phyloP scores from a whole-genome alignment of 2,329 filamentous ascomycete genomes.

The Lasiodiplodia sp. region DNA sequence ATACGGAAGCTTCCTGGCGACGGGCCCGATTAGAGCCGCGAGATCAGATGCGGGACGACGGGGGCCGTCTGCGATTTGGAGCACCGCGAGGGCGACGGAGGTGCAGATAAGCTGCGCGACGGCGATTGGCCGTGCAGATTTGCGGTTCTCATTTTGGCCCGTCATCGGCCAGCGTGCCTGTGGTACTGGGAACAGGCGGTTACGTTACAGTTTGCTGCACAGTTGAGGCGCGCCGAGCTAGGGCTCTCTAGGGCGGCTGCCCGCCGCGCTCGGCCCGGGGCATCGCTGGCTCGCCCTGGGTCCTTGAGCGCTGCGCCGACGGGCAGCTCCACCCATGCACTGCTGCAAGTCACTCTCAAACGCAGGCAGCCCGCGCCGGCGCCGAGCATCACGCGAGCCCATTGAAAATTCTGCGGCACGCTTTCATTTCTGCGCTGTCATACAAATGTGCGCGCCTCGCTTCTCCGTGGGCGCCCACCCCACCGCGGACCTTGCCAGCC shows the following conservation, averaged over 20 bases:
- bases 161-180: conserved; percentile 27
- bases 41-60: conserved; percentile 30
- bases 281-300: neutral
- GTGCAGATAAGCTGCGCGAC: conserved; percentile 19
- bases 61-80: conserved; percentile 17
- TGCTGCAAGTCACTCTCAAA: conserved; percentile 6
- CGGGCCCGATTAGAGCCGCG: conserved; percentile 28
- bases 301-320: conserved; percentile 4
- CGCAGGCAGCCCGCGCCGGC: conserved; percentile 9
- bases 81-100: conserved; percentile 16
- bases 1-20: conserved; percentile 12
- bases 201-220: conserved; percentile 30
- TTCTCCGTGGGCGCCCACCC: conserved; percentile 21
- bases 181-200: conserved; percentile 21
- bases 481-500: conserved; percentile 18
- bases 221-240: conserved; percentile 26
- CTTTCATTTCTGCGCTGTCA: conserved; percentile 25
- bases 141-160: conserved; percentile 26
- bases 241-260: neutral
- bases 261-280: no score
- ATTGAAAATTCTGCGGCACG: conserved; percentile 25
- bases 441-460: conserved; percentile 22
- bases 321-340: conserved; percentile 8
- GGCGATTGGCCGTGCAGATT: conserved; percentile 27
- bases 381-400: conserved; percentile 27